These are phyloP conservation scores for Dendrocalamus latiflorus DNA, from an alignment of 202 grass and related monocot species.

Conservation along the genomic window DNA sequence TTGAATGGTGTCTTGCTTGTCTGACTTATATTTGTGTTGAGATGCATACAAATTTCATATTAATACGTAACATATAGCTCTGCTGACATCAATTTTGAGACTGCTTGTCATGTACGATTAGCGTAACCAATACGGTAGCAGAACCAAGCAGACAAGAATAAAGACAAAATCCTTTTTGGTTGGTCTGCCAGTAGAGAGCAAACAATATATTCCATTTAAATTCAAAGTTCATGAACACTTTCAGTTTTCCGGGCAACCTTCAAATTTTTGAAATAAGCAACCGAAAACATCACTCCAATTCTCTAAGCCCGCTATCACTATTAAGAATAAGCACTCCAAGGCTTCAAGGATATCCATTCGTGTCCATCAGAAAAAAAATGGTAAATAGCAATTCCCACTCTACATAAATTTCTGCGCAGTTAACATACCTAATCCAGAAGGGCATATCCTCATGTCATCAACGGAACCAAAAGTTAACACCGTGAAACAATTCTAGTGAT, in stretches of 20 bases:
- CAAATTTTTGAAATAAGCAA: background rate
- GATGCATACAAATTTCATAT: slow-evolving; percentile 4
- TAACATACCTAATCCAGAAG: background rate
- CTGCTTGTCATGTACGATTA: background rate
- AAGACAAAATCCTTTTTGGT: background rate
- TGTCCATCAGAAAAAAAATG: background rate
- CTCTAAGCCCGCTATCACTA: no score
- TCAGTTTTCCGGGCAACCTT: background rate
- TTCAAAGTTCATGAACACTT: background rate
- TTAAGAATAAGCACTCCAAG: background rate
- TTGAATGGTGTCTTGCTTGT: background rate
- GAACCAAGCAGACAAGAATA: background rate
- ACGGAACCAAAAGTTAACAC: background rate
- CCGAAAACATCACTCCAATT: no score
- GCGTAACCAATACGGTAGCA: background rate
- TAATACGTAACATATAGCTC: background rate
- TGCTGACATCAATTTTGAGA: background rate
- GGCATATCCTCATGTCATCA: background rate
- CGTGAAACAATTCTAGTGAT: background rate
- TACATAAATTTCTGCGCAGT: background rate
- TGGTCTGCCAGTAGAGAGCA: background rate
- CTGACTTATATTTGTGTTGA: background rate
- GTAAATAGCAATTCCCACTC: background rate
- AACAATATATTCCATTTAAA: background rate
- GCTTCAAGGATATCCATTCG: background rate